Evolutionary conservation across 257 asterid genomes (phyloP), one percentile per base, ranked within the genome.

Genomic region (Solanum ahanhuiri): DNA sequence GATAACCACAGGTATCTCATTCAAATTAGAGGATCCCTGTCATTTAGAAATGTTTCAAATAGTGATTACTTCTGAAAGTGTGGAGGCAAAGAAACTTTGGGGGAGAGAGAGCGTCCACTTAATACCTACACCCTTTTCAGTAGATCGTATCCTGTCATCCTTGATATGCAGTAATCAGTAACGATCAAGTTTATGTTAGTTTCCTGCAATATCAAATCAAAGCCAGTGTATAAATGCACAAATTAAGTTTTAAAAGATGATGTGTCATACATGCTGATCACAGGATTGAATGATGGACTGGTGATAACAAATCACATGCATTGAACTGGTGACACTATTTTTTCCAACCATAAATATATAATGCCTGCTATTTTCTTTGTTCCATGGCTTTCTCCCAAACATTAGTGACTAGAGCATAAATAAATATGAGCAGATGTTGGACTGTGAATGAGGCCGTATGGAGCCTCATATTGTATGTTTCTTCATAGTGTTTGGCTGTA

Each of bases 71-170:
- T 71, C 79, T 33, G 25, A 71, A 33, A 33, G 4, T 71, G 25
- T 72, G 48, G 48, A 34, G 51, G 54, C 81, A 35, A 72, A 35
- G 48, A 73, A 41, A 41, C 18, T n/a, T 41, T 76, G 34, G 83
- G 45, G 28, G 81, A 35, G 83, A 41, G 58, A 76, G 22, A 39
- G 82, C 7, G 60, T 76, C 34, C 3, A 33, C 37, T 54, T 39
- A 69, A 25, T 83, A 92, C 93, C 91, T 90, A 91, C 48, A 92
- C 71, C 82, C 82, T 88, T 87, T 89, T 88, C 4, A 92, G 91
- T 37, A 92, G 91, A 31, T 92, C 91, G 34, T 88, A 89, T n/a
- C 92, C 94, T 30, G 89, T 88, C 90, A 91, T 92, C 82, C 91
- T 90, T 25, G 94, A 93, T 92, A 92, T 92, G 88, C 86, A 34